A percentile compares a stretch with the other conserved stretches of the same genome.
phyloP scores from a whole-genome alignment of 164 flowering plant species.

The Dillenia turbinata region DNA sequence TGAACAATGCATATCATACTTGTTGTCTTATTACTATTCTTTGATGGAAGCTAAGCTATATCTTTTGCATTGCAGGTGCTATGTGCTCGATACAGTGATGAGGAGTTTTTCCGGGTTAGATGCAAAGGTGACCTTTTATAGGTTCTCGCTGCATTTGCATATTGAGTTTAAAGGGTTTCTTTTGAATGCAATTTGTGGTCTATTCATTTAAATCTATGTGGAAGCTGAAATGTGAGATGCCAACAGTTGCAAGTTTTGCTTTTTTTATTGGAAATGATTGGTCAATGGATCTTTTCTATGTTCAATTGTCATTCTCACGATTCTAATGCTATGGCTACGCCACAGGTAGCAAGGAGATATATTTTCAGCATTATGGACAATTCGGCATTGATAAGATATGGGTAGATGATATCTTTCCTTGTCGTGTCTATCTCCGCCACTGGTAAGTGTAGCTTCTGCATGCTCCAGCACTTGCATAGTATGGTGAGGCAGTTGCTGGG shows the following conservation, averaged over 20 bases:
- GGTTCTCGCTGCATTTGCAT: too few species aligned
- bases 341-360: slow-evolving; percentile 74
- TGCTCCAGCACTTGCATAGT: neutral
- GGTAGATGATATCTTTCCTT: slow-evolving; percentile 90
- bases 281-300: neutral
- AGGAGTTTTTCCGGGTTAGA: slow-evolving; percentile 67
- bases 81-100: slow-evolving; percentile 86
- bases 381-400: slow-evolving; percentile 69
- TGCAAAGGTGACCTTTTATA: slow-evolving; percentile 58
- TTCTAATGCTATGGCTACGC: neutral
- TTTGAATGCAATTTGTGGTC: neutral
- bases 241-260: too few species aligned
- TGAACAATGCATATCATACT: neutral
- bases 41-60: neutral
- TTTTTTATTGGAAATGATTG: too few species aligned
- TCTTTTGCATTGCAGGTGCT: slow-evolving; percentile 50
- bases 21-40: too few species aligned
- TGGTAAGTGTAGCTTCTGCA: slow-evolving; percentile 46
- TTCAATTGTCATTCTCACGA: neutral
- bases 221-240: too few species aligned
- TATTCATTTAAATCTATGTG: neutral
- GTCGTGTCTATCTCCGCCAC: slow-evolving; percentile 88
- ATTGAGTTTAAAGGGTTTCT: neutral
- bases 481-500: too few species aligned
- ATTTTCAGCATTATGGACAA: slow-evolving; percentile 68